Base-by-base conservation (phyloP, 1,284 basidiomycete genomes). In the Naganishia liquefaciens region DNA sequence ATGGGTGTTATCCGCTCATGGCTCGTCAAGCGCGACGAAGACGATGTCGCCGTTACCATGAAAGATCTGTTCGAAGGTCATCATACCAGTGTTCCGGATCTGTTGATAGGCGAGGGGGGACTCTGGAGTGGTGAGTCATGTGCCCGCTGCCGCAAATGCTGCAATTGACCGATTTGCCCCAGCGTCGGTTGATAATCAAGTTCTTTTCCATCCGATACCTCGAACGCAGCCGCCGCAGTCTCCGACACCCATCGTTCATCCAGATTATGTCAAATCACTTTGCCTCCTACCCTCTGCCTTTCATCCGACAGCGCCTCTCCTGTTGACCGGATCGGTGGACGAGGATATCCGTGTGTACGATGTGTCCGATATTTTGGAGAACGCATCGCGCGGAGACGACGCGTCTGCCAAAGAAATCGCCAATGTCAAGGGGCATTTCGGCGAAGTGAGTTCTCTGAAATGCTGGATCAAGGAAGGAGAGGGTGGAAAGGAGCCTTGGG, bases 121-220 rank as follows among this genome's bases (percentile, higher is more conserved):
- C 78, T 94, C 25, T 95, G 91, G 92, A 91, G 88, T 67, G 89
- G 92, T 93, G 74, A 72, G 80, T 37, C 70, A 19, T n/a, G 23
- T 23, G 39, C 21, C 1, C 33, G 5, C 19, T 3, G 28, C 21
- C 15, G 27, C 17, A 27, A 3, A 30, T 13, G n/a, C 6, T 15
- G 5, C 11, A 5, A 3, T 17, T 47, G 27, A 50, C 39, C 50
- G 40, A 15, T 27, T 33, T n/a, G 13, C 15, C 40, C 19, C 74
- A 93, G 93, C 88, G 2, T 96, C 93, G 5, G 83, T 88, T 23
- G 93, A 97, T 75, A 89, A 92, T 58, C 89, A 88, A 0, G 86
- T 88, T 0, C 86, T 88, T 62, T 79, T 91, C 40, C 77, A 84
- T 19, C 72, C 77, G 66, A 75, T 82, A 75, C 71, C 66, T 53